Base-by-base conservation (phyloP, 768 basidiomycete genomes). In the Boletus coccyginus region DNA sequence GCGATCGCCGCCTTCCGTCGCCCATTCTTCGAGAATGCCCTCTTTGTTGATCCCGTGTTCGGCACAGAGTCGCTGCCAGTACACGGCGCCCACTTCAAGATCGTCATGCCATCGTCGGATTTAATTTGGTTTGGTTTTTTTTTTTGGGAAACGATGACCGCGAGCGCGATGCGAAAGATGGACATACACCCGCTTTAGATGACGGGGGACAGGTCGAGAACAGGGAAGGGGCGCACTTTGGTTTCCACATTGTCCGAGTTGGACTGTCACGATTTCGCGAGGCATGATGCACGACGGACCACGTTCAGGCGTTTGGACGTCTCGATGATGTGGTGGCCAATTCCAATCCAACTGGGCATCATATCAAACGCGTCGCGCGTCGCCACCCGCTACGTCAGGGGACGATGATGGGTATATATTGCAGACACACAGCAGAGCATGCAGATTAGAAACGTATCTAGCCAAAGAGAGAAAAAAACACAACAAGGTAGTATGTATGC, bases 21-120 rank as follows among this genome's bases (percentile, higher is more conserved):
- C 94, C 91, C 93, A 96, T 59, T 98, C 95, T 71, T 98, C 95
- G 46, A 98, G 85, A 56, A 93, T 92, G 31, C 97, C 97, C 63
- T 95, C 90, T 55, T 90, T 88, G 71, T 84, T 94, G 77, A 99
- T 98, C 17, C 97, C 97, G 73, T 99, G 97, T 74, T 99, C 97
- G 17, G 94, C 92, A 65, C 97, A 98, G 17, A 99, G 83, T 44
- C 96, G 89, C 66, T 98, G 94, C 97, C 97, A 99, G 77, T 89
- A 99, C 60, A 97, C 94, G 50, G 92, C 88, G 45, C 94, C 93
- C 87, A 98, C 96, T 98, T 17, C 27, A 6, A 27, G 38, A 42
- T 40, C 47, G n/a, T 38, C 49, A 14, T 42, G 14, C 9, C n/a
- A 8, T 40, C n/a, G 17, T 50, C 17, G 7, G 11, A 47, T 24